Base-by-base conservation (phyloP, 1,284 basidiomycete species). In the Cryptococcus floricola region DNA sequence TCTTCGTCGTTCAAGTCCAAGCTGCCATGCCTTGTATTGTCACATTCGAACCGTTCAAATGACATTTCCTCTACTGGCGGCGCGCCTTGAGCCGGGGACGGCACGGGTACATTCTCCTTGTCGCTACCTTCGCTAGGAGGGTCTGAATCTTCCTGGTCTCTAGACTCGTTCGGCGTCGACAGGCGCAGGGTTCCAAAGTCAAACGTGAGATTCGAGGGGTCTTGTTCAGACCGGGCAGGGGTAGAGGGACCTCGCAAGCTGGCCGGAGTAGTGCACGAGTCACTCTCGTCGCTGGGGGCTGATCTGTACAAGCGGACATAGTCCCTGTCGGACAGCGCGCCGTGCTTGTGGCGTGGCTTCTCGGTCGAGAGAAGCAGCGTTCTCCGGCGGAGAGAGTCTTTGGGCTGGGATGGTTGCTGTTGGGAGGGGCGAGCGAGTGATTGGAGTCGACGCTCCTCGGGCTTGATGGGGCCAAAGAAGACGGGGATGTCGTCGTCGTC, bases 101-200 rank as follows among this genome's bases (percentile, higher is more conserved):
- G 54, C 14, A 65, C 23, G 25, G 58, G 54, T 4, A 60, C 56
- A 56, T 74, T 74, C 59, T 75, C 73, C 57, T 75, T 75, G 50
- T 75, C 71, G 31, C 65, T 69, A 18, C 64, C 68, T 5, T 57
- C 66, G 12, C 57, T 60, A 10, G 50, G 56, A 16, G 44, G 27
- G 44, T 48, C 23, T 5, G 48, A 37, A 16, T 19, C 27, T n/a
- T 37, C 34, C 9, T 23, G 4, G 49, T 37, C 28, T 25, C 18
- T 9, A 27, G 27, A 31, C 16, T 52, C 45, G 16, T 53, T 43
- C 12, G 54, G 41, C 28, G 52, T 53, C 1, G 56, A 61, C 34
- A 42, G 18, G 39, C 55, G 31, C n/a, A 16, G 14, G 34, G 52
- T 14, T 48, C 54, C 28, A 48, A 48, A 37, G n/a, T 52, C 12